Evolutionary conservation across 1,284 basidiomycete species (phyloP), one percentile per base, ranked within the genome.

Genomic region (Coriolopsis trogii): DNA sequence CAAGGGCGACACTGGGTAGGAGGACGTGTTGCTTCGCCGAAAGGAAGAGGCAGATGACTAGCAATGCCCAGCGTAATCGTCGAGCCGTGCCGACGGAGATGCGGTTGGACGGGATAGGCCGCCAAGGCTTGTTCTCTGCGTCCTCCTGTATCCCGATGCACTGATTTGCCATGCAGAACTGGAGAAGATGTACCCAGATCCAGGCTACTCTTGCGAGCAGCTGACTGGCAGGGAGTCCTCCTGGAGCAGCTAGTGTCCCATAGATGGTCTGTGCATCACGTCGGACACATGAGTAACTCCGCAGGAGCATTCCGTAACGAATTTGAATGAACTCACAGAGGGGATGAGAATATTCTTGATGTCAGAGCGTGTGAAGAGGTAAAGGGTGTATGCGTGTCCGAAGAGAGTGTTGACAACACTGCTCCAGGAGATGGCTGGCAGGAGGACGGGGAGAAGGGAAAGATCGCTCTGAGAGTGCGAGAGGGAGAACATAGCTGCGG

Each of bases 151-250:
- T 65, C 4, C 63, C 62, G n/a, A 74, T 63, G 38, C 67, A 67
- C 58, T 79, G 77, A 43, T 79, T 79, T 0, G 77, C 70, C 18
- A 78, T 59, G 46, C 71, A 61, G 55, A 73, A 74, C 30, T 76
- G 75, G 1, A 80, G 62, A 2, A 73, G 53, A 34, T 79, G 75
- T 0, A 73, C 34, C 74, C 73, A 80, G 6, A 75, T 64, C 77
- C 77, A 80, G 20, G 70, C 21, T 7, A 34, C 7, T 56, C 1
- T 68, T 41, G 1, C 63, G 33, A 49, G 50, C 6, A 67, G 34
- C 10, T 70, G 71, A n/a, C 73, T 65, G 1, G 6, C 2, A 21
- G 31, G n/a, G 43, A 46, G 33, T 16, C 23, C 7, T n/a, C 23
- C 31, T 10, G 36, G 47, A 3, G 47, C 47, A 26, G 52, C 41